Conservation (phyloP, 305 asterid species). For the Fraxinus velutina region DNA sequence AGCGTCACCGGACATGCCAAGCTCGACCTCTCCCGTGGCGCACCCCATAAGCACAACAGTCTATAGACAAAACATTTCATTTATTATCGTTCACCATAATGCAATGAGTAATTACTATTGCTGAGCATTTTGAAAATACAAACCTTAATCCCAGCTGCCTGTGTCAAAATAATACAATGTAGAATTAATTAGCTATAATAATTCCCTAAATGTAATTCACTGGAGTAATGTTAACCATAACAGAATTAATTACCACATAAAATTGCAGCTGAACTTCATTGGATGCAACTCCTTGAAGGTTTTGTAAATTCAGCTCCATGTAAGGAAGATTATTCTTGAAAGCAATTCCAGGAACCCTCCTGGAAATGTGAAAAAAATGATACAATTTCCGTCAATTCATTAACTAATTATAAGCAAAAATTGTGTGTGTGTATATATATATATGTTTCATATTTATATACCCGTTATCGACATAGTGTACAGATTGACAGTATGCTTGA, state of each 20-base stretch:
- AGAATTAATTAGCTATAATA: background rate
- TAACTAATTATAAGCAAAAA: background rate
- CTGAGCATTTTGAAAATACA: slow-evolving; percentile 1
- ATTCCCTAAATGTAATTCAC: background rate
- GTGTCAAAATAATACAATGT: slow-evolving; percentile 17
- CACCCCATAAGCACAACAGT: slow-evolving; percentile 67
- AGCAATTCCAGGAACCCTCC: slow-evolving; percentile 69
- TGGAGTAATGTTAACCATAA: background rate
- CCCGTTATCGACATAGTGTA: slow-evolving; percentile 27
- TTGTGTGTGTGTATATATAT: background rate
- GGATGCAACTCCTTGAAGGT: slow-evolving; percentile 44
- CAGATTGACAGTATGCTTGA: slow-evolving; percentile 31
- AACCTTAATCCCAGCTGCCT: slow-evolving; percentile 88
- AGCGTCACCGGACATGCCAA: slow-evolving; percentile 49
- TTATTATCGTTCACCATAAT: background rate
- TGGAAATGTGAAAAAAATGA: slow-evolving; percentile 12
- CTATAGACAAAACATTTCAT: slow-evolving; percentile 24
- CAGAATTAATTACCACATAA: slow-evolving; percentile 42
- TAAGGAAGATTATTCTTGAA: slow-evolving; percentile 47
- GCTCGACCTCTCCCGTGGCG: slow-evolving; percentile 67
- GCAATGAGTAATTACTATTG: background rate
- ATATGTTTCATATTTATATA: background rate
- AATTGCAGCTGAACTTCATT: slow-evolving; percentile 51
- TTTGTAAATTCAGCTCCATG: slow-evolving; percentile 46
- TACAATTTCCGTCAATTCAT: background rate